These are phyloP conservation scores for Lepraria neglecta DNA, from an alignment of 495 filamentous ascomycete species.

Conservation along the genomic window DNA sequence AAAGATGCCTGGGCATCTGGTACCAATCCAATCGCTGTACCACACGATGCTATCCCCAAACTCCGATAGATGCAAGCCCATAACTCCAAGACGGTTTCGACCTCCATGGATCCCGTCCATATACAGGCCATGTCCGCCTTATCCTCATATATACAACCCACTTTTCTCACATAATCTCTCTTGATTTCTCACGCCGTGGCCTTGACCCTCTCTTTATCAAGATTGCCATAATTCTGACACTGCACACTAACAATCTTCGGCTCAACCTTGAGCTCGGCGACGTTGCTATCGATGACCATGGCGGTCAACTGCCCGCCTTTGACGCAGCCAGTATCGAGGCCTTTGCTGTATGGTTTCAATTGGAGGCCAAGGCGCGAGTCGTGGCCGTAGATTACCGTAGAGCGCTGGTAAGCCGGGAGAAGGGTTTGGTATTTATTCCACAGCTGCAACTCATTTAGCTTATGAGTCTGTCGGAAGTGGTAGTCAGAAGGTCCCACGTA, in stretches of 20 bases:
- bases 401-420: slow-evolving; percentile 21
- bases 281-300: slow-evolving; percentile 51
- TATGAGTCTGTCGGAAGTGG: background rate
- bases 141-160: background rate
- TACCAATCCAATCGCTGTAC: background rate
- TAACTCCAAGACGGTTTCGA: background rate
- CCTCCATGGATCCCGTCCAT: background rate
- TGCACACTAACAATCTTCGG: slow-evolving; percentile 22
- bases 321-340: slow-evolving; percentile 77
- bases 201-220: slow-evolving; percentile 12
- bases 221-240: slow-evolving; percentile 25
- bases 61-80: background rate
- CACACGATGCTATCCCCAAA: background rate
- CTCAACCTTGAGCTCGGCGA: background rate
- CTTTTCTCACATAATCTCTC: background rate
- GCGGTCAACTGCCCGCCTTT: slow-evolving; percentile 68
- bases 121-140: background rate
- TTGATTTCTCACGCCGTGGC: background rate
- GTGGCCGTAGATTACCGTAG: slow-evolving; percentile 78
- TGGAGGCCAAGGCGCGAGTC: slow-evolving; percentile 67
- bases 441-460: slow-evolving; percentile 31
- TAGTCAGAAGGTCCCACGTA: slow-evolving; percentile 32
- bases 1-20: background rate
- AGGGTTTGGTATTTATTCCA: slow-evolving; percentile 54
- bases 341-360: slow-evolving; percentile 64